Evolutionary conservation across 768 basidiomycete species (phyloP), one percentile per base, ranked within the genome.

Genomic region (Panus rudis): DNA sequence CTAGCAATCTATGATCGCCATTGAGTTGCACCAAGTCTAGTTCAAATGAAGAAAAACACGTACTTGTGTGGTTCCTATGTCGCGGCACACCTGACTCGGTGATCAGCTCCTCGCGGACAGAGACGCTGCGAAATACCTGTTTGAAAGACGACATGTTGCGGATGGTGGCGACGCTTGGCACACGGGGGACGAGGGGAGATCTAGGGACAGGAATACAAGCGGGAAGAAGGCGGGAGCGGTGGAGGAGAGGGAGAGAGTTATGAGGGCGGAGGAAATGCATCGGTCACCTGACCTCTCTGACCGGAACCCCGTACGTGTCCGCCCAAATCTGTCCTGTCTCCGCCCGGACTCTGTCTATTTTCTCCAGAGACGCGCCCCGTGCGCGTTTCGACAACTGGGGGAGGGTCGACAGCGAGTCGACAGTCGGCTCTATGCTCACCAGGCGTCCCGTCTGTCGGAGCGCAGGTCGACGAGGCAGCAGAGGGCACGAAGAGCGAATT

Each of bases 21-120:
- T 8, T 6, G 13, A n/a, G n/a, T 30, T 39, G 49, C 23, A 48
- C 32, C 13, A 40, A 33, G 10, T 24, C 1, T 16, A 25, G 13
- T 17, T 24, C 32, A 34, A 23, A 28, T 13, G 20, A n/a, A 27
- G 34, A 26, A 7, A 30, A 19, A 39, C 28, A 57, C 61, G 67
- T 66, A 76, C 76, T 74, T 72, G 57, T 76, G 75, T 5, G 70
- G 64, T 30, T 66, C 67, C 70, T 73, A 39, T 16, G 40, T n/a
- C n/a, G n/a, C n/a, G n/a, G n/a, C n/a, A n/a, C n/a, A n/a, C n/a
- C n/a, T n/a, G n/a, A n/a, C n/a, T n/a, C n/a, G n/a, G n/a, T n/a
- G n/a, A n/a, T n/a, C n/a, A n/a, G n/a, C 19, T 22, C 16, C 38
- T 30, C 20, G 17, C 22, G 12, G 27, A 20, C 19, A 33, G 14